These are phyloP conservation scores for Candida ascalaphidarum DNA, from an alignment of 805 yeast genomes.

Conservation along the genomic window DNA sequence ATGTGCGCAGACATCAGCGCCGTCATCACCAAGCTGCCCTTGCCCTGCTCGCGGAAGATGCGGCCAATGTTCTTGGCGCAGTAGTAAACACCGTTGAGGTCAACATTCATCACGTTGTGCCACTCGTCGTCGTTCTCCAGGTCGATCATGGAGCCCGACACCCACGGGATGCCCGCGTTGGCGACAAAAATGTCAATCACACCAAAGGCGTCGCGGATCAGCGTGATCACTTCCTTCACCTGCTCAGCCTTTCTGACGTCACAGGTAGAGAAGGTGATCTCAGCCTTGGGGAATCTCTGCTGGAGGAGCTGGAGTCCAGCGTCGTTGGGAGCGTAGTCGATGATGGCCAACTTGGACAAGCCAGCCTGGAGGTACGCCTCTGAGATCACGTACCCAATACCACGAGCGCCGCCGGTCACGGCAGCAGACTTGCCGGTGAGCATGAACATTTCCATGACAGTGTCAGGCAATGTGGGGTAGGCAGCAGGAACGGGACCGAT, in stretches of 20 bases:
- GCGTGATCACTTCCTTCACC: slow-evolving; percentile 23
- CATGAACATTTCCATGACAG: slow-evolving; percentile 20
- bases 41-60: slow-evolving; percentile 63
- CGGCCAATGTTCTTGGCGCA: slow-evolving; percentile 69
- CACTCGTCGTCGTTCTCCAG: slow-evolving; percentile 45
- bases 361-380: slow-evolving; percentile 34
- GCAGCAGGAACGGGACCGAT: slow-evolving; percentile 32
- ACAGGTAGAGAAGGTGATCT: slow-evolving; percentile 23
- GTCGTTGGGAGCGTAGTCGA: slow-evolving; percentile 28
- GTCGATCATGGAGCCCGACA: slow-evolving; percentile 31
- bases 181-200: slow-evolving; percentile 36
- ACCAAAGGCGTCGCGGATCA: slow-evolving; percentile 23
- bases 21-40: slow-evolving; percentile 75
- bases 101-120: slow-evolving; percentile 65
- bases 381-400: slow-evolving; percentile 26
- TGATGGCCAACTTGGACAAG: slow-evolving; percentile 25
- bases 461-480: slow-evolving; percentile 18
- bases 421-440: slow-evolving; percentile 24
- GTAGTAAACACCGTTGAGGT: slow-evolving; percentile 73
- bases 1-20: slow-evolving; percentile 88
- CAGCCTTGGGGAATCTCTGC: slow-evolving; percentile 20
- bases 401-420: slow-evolving; percentile 31
- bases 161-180: slow-evolving; percentile 43
- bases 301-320: slow-evolving; percentile 17
- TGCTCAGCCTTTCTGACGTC: slow-evolving; percentile 32